phyloP scores from a whole-genome alignment of 1,284 basidiomycete genomes.

The Rugosomyces carneus region DNA sequence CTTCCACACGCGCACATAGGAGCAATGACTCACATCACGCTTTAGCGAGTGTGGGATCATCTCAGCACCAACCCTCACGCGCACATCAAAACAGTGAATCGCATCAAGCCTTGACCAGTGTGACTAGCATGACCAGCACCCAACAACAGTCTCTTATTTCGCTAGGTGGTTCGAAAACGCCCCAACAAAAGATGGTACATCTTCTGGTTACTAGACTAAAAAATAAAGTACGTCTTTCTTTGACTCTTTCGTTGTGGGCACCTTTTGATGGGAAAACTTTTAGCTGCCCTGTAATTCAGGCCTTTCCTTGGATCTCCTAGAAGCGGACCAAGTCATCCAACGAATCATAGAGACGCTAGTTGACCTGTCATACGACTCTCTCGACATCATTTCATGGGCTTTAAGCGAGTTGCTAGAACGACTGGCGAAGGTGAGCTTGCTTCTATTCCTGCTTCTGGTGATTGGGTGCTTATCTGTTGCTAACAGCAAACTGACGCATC shows the following conservation, averaged over 20 bases:
- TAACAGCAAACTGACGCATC: constrained; percentile 45
- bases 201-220: constrained; percentile 67
- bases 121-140: constrained; percentile 7
- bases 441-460: constrained; percentile 1
- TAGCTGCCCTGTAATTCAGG: constrained; percentile 88
- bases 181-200: constrained; percentile 68
- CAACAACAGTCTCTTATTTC: constrained; percentile 27
- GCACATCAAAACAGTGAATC: constrained; percentile 36
- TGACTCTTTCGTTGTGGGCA: not conserved
- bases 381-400: constrained; percentile 76
- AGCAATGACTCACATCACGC: constrained; percentile 27
- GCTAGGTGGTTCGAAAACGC: constrained; percentile 36
- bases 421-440: constrained; percentile 60
- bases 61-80: constrained; percentile 16
- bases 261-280: constrained; percentile 2
- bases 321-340: constrained; percentile 66
- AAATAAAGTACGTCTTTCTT: constrained; percentile 47
- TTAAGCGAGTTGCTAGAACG: constrained; percentile 72
- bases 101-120: constrained; percentile 22
- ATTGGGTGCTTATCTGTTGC: constrained; percentile 4
- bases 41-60: constrained; percentile 27
- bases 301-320: constrained; percentile 62
- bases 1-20: constrained; percentile 26
- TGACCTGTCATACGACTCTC: constrained; percentile 69
- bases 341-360: constrained; percentile 74